These are phyloP conservation scores for Botryotinia convoluta DNA, from an alignment of 2,329 filamentous ascomycete genomes.

Conservation along the genomic window DNA sequence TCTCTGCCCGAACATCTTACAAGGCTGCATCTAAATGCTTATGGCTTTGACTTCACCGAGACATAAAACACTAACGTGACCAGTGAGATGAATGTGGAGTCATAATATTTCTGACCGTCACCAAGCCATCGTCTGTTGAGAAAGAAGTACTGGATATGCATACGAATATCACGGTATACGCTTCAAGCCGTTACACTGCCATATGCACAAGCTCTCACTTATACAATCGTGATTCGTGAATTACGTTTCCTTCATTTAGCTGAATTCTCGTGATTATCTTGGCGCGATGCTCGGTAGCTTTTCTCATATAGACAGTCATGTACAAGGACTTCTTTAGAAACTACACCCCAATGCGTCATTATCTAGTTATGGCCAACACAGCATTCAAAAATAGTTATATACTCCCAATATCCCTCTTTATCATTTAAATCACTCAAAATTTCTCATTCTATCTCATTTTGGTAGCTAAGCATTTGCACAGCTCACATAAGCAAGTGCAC, in stretches of 20 bases:
- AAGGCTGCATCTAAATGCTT: constrained; percentile 11
- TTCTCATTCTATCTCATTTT: not conserved
- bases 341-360: not conserved
- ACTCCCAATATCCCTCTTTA: not conserved
- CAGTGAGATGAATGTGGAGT: not conserved
- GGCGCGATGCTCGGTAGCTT: not conserved
- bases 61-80: not conserved
- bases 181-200: not conserved
- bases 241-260: not conserved
- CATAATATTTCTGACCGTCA: constrained; percentile 8
- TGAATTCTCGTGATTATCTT: constrained; percentile 12
- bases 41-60: not conserved
- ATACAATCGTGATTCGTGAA: not conserved
- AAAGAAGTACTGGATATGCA: not conserved
- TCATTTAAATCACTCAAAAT: constrained; percentile 13
- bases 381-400: constrained; percentile 1
- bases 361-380: not conserved
- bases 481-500: not conserved
- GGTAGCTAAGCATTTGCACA: not conserved
- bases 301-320: not conserved
- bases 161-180: not conserved
- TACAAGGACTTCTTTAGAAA: not conserved
- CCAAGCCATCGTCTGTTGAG: not conserved
- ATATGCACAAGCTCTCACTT: constrained; percentile 4
- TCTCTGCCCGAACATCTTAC: constrained; percentile 4